Percentiles rank a stretch among this genome's conserved stretches.
phyloP scores from a whole-genome alignment of 805 yeast species.

The Clavispora vitiphila region DNA sequence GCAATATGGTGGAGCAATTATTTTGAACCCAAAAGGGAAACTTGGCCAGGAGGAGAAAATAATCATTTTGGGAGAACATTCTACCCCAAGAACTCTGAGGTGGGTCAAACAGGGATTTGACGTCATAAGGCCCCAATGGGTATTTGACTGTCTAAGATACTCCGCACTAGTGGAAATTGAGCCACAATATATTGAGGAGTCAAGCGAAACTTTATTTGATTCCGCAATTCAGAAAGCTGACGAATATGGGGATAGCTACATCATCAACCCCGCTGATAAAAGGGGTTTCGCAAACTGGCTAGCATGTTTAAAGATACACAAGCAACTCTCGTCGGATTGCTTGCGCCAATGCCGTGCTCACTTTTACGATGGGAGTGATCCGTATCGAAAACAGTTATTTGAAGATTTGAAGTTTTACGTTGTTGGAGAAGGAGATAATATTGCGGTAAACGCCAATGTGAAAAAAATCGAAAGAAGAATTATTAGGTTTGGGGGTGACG shows the following conservation, averaged over 20 bases:
- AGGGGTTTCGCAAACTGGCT: neutral
- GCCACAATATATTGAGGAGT: conserved; percentile 26
- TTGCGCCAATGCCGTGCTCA: neutral
- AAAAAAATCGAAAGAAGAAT: neutral
- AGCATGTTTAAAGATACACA: neutral
- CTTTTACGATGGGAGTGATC: neutral
- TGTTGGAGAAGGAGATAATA: neutral
- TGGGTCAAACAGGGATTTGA: conserved; percentile 45
- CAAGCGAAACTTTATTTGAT: neutral
- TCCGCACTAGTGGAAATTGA: conserved; percentile 48
- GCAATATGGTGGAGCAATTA: conserved; percentile 48
- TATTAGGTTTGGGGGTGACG: neutral
- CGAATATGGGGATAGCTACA: conserved; percentile 56
- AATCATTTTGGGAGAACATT: conserved; percentile 22
- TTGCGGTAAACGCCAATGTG: neutral
- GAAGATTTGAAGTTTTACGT: neutral
- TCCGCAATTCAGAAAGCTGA: conserved; percentile 38
- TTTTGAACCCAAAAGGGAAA: conserved; percentile 14
- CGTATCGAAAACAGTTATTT: neutral
- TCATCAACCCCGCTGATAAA: conserved; percentile 18
- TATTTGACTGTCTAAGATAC: conserved; percentile 55
- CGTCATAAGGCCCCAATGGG: conserved; percentile 66
- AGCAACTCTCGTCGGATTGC: neutral
- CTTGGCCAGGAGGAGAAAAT: conserved; percentile 7
- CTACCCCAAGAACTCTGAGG: conserved; percentile 22